A percentile compares a stretch with the other conserved stretches of the same genome.
These are phyloP conservation scores for Sporothrix humicola DNA, from an alignment of 2,329 filamentous ascomycete genomes.

Conservation along the genomic window DNA sequence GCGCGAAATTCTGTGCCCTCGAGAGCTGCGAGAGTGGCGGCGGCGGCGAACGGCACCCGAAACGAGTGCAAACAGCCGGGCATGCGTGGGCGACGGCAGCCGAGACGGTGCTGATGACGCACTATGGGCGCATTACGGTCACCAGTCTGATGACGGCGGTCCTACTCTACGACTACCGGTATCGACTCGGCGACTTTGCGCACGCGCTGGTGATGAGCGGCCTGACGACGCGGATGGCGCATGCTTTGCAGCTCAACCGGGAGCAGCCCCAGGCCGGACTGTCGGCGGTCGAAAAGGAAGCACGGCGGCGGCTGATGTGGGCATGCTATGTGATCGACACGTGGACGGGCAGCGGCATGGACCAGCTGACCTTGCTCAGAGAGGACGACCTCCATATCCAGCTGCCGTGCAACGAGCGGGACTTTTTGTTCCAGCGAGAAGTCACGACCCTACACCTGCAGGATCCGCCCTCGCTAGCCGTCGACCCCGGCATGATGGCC, in stretches of 20 bases:
- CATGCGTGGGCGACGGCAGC: constrained; percentile 32
- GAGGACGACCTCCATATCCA: constrained; percentile 49
- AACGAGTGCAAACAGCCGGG: constrained; percentile 25
- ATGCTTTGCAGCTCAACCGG: constrained; percentile 34
- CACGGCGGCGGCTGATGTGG: constrained; percentile 54
- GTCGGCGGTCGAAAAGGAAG: constrained; percentile 30
- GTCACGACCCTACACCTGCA: not conserved
- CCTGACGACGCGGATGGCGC: constrained; percentile 32
- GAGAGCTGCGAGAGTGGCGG: constrained; percentile 1
- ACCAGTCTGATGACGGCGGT: constrained; percentile 32
- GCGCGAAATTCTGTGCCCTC: constrained; percentile 38
- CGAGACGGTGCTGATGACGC: constrained; percentile 25
- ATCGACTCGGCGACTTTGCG: constrained; percentile 30
- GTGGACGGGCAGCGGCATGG: constrained; percentile 43
- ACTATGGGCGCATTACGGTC: constrained; percentile 29
- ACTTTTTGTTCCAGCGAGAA: constrained; percentile 54
- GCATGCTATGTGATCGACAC: constrained; percentile 55
- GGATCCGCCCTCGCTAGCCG: not conserved
- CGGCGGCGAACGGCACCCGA: not conserved
- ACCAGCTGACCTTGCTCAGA: constrained; percentile 32
- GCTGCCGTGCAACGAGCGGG: constrained; percentile 56
- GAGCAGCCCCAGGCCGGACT: constrained; percentile 45
- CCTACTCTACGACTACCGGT: constrained; percentile 34
- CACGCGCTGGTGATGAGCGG: constrained; percentile 33
- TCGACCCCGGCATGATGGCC: constrained; percentile 48